Percentiles rank a stretch among this genome's conserved stretches.
phyloP scores from a whole-genome alignment of 768 basidiomycete species.

The Rubroboletus satanas region DNA sequence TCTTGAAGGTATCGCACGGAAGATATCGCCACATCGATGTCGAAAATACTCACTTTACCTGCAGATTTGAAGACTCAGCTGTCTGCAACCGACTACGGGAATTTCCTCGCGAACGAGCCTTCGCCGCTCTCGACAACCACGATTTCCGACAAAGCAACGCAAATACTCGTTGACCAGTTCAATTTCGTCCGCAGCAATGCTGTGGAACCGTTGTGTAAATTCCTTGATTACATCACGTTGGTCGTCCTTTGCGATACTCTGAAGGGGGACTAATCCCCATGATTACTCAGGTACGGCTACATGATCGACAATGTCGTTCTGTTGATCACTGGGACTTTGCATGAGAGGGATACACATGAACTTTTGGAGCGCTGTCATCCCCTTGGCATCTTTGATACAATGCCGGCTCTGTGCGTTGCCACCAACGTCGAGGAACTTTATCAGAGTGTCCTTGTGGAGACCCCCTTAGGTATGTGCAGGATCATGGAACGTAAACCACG shows the following conservation, averaged over 20 bases:
- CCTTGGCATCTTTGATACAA: constrained; percentile 93
- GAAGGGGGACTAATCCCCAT: constrained; percentile 1
- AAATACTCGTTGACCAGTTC: constrained; percentile 95
- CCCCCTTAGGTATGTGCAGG: constrained; percentile 78
- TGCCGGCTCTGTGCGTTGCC: constrained; percentile 98
- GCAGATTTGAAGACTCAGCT: constrained; percentile 96
- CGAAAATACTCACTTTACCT: constrained; percentile 1
- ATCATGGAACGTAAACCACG: neutral
- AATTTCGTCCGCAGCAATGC: constrained; percentile 90
- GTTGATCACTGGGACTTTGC: constrained; percentile 93
- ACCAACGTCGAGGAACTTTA: constrained; percentile 98
- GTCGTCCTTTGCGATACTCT: constrained; percentile 30
- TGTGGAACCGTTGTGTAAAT: constrained; percentile 84
- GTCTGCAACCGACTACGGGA: constrained; percentile 95
- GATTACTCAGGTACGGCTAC: constrained; percentile 75
- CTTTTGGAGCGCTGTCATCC: constrained; percentile 96
- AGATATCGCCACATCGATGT: neutral
- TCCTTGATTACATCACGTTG: constrained; percentile 97
- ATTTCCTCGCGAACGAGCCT: constrained; percentile 95
- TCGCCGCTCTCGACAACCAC: constrained; percentile 90
- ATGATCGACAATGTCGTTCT: constrained; percentile 99
- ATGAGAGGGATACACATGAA: constrained; percentile 96
- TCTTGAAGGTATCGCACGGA: constrained; percentile 68
- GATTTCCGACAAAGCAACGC: constrained; percentile 95
- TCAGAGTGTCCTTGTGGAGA: constrained; percentile 95